Evolutionary conservation across 306 rosid genomes (phyloP), one percentile per base, ranked within the genome.

Genomic region (Cucumis melo): DNA sequence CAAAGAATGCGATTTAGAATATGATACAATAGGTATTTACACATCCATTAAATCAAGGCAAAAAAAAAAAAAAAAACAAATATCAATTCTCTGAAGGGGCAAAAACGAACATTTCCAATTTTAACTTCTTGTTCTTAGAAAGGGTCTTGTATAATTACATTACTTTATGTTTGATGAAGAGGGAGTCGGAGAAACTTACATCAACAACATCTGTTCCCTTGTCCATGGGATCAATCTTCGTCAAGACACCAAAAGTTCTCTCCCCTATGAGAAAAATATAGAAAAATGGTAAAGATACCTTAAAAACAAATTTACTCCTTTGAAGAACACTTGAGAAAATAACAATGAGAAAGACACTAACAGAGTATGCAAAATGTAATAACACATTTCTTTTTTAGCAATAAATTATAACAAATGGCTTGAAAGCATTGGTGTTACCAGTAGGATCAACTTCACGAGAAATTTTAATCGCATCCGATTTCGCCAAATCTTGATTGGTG

Each of bases 131-230:
- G 24, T 15, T 29, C 4, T 46, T 72, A 27, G 6, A 16, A 72
- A 50, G 27, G 44, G 7, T 10, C 42, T 29, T 48, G 17, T 14
- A 72, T 29, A 50, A 72, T 27, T 50, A 51, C 29, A 24, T 50
- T 50, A 29, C 5, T 70, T 72, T 27, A 50, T 17, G 60, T 29
- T 50, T 50, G 38, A 50, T 16, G 7, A 5, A 4, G 24, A 44
- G 56, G 56, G 62, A 50, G 86, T 15, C 48, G 63, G 78, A 54
- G 8, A 51, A 58, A 86, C 93, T 89, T 84, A 93, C 98, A 36
- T 93, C 98, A 56, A 86, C 98, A 59, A 97, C 98, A 88, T 93
- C 97, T 15, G 98, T 93, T 61, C 98, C 98, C 96, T 93, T 93
- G 79, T 93, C 98, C 98, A 93, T 91, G 39, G 91, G 97, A 85